Evolutionary conservation across 768 basidiomycete genomes (phyloP).

Genomic region (Clitopilus passeckerianus): DNA sequence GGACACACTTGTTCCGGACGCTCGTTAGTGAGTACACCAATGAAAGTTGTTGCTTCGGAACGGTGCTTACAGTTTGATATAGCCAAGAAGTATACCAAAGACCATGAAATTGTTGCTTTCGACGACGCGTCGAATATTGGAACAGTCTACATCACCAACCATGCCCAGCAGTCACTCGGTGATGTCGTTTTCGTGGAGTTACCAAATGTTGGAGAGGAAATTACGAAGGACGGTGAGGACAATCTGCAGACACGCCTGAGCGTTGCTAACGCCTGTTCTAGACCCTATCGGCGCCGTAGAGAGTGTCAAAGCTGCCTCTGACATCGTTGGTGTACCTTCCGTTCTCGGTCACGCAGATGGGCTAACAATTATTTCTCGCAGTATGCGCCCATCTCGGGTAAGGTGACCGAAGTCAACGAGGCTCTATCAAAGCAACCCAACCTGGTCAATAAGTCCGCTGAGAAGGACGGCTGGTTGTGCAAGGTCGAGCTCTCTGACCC

Average conservation of each 20-base stretch:
- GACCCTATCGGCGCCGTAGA: constrained; percentile 90
- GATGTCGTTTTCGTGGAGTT: constrained; percentile 98
- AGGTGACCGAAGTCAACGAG: constrained; percentile 75
- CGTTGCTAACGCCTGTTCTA: constrained; percentile 19
- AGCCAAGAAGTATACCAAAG: constrained; percentile 80
- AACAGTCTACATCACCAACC: constrained; percentile 81
- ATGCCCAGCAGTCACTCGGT: constrained; percentile 88
- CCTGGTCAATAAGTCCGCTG: constrained; percentile 84
- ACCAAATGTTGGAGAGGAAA: constrained; percentile 53
- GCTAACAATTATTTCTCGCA: constrained; percentile 20
- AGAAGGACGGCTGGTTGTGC: constrained; percentile 91
- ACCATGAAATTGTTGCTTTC: constrained; percentile 83
- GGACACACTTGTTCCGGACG: constrained; percentile 36
- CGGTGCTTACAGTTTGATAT: constrained; percentile 6
- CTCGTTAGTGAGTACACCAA: constrained; percentile 51
- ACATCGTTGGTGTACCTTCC: constrained; percentile 54
- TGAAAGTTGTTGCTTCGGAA: background rate
- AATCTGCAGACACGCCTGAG: background rate
- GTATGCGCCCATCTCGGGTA: constrained; percentile 93
- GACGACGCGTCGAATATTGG: constrained; percentile 78
- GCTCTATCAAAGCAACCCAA: constrained; percentile 61
- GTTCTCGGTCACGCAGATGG: background rate
- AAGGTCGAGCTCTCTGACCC: constrained; percentile 81
- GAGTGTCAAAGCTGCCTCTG: constrained; percentile 95
- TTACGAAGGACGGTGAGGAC: constrained; percentile 70